A percentile compares a stretch with the other conserved stretches of the same genome.
Evolutionary conservation across 306 rosid species (phyloP).

Genomic region (Adenanthera pavonina): DNA sequence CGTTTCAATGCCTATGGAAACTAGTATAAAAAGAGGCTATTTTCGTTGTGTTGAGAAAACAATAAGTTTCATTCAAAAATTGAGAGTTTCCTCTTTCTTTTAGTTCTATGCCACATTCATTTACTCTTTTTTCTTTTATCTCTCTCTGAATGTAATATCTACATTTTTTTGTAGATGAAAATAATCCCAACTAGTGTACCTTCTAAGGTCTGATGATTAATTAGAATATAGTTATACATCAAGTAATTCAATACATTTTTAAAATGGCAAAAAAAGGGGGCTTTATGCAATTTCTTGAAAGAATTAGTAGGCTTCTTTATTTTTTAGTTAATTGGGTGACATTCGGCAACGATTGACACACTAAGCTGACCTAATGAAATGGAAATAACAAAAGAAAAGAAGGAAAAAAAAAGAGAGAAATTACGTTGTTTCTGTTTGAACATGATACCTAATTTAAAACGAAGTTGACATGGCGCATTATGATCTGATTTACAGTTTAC

Average conservation of each 20-base stretch:
- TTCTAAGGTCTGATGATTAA: neutral
- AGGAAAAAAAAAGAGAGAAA: neutral
- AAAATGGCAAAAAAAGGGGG: neutral
- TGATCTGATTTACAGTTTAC: neutral
- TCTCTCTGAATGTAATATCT: too few species aligned
- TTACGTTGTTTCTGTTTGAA: neutral
- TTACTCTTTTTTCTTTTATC: too few species aligned
- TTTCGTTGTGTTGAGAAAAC: too few species aligned
- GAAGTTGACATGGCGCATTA: neutral
- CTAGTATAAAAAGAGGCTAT: too few species aligned
- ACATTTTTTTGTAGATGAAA: too few species aligned
- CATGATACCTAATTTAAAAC: neutral
- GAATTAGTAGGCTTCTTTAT: neutral
- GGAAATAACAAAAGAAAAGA: neutral
- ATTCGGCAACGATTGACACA: neutral
- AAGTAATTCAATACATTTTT: too few species aligned
- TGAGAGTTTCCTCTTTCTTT: too few species aligned
- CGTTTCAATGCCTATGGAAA: too few species aligned
- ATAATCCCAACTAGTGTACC: neutral
- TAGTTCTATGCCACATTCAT: too few species aligned
- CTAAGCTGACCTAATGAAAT: neutral
- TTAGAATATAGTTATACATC: too few species aligned
- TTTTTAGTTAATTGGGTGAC: neutral
- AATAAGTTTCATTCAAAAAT: too few species aligned
- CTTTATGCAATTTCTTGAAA: neutral